These are phyloP conservation scores for Russula sp. DNA, from an alignment of 768 basidiomycete species.

Conservation along the genomic window DNA sequence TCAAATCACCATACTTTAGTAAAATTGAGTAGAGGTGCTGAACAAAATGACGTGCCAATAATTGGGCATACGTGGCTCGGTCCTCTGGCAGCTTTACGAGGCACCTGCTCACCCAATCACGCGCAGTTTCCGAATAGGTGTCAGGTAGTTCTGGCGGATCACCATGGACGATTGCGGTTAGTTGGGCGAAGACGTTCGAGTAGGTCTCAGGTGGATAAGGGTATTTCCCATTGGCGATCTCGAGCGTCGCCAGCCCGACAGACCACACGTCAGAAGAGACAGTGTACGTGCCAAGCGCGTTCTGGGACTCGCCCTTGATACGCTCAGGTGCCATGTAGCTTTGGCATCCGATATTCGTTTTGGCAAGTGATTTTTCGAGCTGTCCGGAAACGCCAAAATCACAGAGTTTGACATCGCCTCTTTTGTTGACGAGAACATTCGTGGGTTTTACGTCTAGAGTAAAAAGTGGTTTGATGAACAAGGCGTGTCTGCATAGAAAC, in stretches of 20 bases:
- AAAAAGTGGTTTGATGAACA: neutral
- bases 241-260: slow-evolving; percentile 87
- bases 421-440: slow-evolving; percentile 83
- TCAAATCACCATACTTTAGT: neutral
- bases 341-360: slow-evolving; percentile 98
- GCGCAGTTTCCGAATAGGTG: slow-evolving; percentile 56
- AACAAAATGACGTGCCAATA: slow-evolving; percentile 42
- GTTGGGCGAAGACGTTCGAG: slow-evolving; percentile 92
- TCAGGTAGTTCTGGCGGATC: slow-evolving; percentile 83
- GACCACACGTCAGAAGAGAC: slow-evolving; percentile 99
- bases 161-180: slow-evolving; percentile 94
- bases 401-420: slow-evolving; percentile 88
- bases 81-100: slow-evolving; percentile 72
- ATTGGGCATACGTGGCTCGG: slow-evolving; percentile 75
- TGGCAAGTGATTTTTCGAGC: slow-evolving; percentile 90
- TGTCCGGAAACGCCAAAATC: slow-evolving; percentile 99
- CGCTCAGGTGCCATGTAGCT: slow-evolving; percentile 99
- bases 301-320: slow-evolving; percentile 89
- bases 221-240: slow-evolving; percentile 84
- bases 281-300: slow-evolving; percentile 82
- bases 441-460: slow-evolving; percentile 82
- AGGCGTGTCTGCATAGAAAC: neutral
- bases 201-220: slow-evolving; percentile 98
- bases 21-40: neutral
- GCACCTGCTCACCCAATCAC: slow-evolving; percentile 78